Evolutionary conservation across 2,329 filamentous ascomycete genomes (phyloP).

Genomic region (Aspergillus quadricinctus): DNA sequence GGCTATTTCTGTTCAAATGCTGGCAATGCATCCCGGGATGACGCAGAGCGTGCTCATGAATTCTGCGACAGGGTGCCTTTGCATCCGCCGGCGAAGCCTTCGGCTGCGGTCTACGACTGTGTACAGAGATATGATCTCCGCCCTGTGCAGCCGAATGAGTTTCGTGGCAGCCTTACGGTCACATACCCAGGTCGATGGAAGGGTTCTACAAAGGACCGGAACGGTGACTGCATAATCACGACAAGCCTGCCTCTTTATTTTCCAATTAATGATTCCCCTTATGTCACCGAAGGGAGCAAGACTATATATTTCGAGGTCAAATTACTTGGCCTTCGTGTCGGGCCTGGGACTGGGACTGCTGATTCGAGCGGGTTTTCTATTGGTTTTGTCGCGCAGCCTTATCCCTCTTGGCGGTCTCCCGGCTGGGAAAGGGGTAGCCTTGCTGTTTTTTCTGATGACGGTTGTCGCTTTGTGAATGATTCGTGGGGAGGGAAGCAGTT

Average conservation of each 20-base stretch:
- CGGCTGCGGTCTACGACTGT: slow-evolving; percentile 37
- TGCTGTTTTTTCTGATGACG: slow-evolving; percentile 60
- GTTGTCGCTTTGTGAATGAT: slow-evolving; percentile 60
- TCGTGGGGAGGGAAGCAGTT: slow-evolving; percentile 57
- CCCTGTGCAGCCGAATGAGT: slow-evolving; percentile 42
- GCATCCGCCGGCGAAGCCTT: slow-evolving; percentile 45
- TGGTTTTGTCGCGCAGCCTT: slow-evolving; percentile 58
- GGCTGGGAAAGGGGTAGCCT: slow-evolving; percentile 61
- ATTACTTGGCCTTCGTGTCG: slow-evolving; percentile 41
- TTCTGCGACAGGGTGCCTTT: slow-evolving; percentile 53
- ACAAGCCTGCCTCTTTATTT: slow-evolving; percentile 57
- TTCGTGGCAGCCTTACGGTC: slow-evolving; percentile 35
- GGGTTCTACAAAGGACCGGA: slow-evolving; percentile 40
- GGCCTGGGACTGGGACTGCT: slow-evolving; percentile 23
- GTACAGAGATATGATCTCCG: slow-evolving; percentile 43
- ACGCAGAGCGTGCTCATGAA: slow-evolving; percentile 52
- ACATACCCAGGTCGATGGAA: slow-evolving; percentile 40
- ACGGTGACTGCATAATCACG: slow-evolving; percentile 50
- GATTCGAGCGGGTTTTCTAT: slow-evolving; percentile 54
- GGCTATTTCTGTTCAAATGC: slow-evolving; percentile 51
- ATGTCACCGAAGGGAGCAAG: slow-evolving; percentile 42
- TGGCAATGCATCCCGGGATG: slow-evolving; percentile 53
- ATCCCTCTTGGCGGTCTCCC: slow-evolving; percentile 58
- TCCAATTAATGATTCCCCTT: slow-evolving; percentile 47
- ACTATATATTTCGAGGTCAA: slow-evolving; percentile 59